Evolutionary conservation across 2,329 filamentous ascomycete genomes (phyloP), one percentile per base, ranked within the genome.

Genomic region (Coniochaeta ligniaria): DNA sequence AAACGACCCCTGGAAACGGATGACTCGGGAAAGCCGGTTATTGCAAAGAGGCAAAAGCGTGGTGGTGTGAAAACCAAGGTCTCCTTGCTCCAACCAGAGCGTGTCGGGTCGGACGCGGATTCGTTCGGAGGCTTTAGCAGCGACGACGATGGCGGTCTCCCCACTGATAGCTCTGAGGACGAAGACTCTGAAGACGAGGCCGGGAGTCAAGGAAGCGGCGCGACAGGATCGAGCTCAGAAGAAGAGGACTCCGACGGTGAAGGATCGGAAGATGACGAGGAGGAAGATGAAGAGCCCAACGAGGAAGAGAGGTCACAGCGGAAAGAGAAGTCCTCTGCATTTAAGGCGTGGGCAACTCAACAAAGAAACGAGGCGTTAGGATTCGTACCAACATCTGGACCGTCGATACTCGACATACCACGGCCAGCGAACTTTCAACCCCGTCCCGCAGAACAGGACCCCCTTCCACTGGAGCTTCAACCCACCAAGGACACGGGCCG

Each of bases 281-380:
- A 70, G 17, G 71, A 73, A 11, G 68, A 69, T 6, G 69, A 70
- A 14, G 66, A 71, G 16, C 66, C 72, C 16, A 68, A 71, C 5
- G 65, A 69, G 3, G 67, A 71, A 20, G 62, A 66, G 12, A 67
- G 69, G 43, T 72, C 75, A 7, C 64, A 59, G 59, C 73, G 65
- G 65, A 76, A 72, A 68, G 70, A 75, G 63, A 74, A 76, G 60
- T 77, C 76, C 47, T 85, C 83, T 1, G 92, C 91, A 0, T 99
- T 99, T 80, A 98, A 98, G 73, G 83, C 89, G 2, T 99, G 95
- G 95, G 95, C 95, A 22, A 86, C 88, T 33, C 86, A 91, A 67
- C 89, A 95, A 61, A 62, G 93, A 61, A 96, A 97, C 68, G 84
- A 94, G 67, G 89, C 90, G 5, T 78, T 96, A 35, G 93, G 92